Evolutionary conservation across 1,284 basidiomycete species (phyloP).

Genomic region (Sporisorium graminicola): DNA sequence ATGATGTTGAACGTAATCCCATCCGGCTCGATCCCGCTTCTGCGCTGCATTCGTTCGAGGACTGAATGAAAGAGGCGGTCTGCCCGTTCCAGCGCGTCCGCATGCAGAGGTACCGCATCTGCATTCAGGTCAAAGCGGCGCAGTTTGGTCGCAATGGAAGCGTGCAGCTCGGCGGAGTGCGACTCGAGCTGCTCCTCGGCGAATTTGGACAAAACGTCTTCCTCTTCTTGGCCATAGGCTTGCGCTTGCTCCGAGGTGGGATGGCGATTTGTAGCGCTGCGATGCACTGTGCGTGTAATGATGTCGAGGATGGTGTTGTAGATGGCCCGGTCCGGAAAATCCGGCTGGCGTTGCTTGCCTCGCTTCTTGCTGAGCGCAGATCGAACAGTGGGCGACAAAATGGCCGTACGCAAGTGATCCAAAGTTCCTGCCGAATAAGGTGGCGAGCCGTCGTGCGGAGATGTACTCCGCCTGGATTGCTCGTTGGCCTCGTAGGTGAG

Average conservation of each 20-base stretch:
- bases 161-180: constrained; percentile 19
- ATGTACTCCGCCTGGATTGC: constrained; percentile 11
- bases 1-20: constrained; percentile 48
- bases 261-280: constrained; percentile 10
- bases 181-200: constrained; percentile 23
- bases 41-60: constrained; percentile 45
- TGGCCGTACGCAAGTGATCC: constrained; percentile 10
- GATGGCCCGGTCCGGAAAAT: constrained; percentile 41
- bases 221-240: constrained; percentile 18
- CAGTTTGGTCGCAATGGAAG: constrained; percentile 30
- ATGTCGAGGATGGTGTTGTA: constrained; percentile 51
- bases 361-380: not conserved
- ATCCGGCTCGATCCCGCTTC: constrained; percentile 33
- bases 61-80: constrained; percentile 45
- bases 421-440: not conserved
- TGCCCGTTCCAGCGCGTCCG: constrained; percentile 27
- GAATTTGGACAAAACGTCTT: constrained; percentile 15
- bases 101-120: constrained; percentile 25
- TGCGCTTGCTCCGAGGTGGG: not conserved
- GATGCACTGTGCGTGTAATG: constrained; percentile 32
- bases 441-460: not conserved
- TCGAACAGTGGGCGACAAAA: constrained; percentile 11
- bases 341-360: constrained; percentile 4
- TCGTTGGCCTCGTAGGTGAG: constrained; percentile 40
- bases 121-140: constrained; percentile 31